Evolutionary conservation across 2,329 filamentous ascomycete genomes (phyloP).

Genomic region (Zelopaecilomyces penicillatus): DNA sequence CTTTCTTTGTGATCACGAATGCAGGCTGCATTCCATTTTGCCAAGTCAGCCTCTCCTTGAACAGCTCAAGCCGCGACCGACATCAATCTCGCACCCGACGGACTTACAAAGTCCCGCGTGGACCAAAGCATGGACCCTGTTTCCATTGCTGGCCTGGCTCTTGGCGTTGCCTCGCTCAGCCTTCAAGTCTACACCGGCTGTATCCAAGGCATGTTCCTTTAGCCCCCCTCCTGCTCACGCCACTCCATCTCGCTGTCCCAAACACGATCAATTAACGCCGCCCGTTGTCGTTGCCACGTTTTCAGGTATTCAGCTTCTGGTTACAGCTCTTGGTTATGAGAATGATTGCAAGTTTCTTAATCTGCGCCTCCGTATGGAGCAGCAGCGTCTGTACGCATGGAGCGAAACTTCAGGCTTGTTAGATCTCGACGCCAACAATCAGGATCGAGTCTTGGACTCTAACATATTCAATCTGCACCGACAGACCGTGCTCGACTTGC

Average conservation of each 20-base stretch:
- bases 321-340: slow-evolving; percentile 39
- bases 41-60: no score
- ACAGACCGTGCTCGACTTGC: slow-evolving; percentile 39
- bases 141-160: slow-evolving; percentile 32
- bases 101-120: background rate
- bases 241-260: no score
- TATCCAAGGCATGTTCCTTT: slow-evolving; percentile 29
- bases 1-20: no score
- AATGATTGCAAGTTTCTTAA: slow-evolving; percentile 41
- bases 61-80: no score
- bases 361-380: slow-evolving; percentile 40
- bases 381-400: slow-evolving; percentile 42
- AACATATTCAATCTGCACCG: slow-evolving; percentile 41
- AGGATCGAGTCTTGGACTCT: slow-evolving; percentile 34
- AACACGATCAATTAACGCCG: no score
- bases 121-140: slow-evolving; percentile 31
- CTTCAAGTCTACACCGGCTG: slow-evolving; percentile 39
- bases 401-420: slow-evolving; percentile 40
- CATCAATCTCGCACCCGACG: no score
- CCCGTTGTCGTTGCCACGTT: no score
- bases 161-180: slow-evolving; percentile 37
- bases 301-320: slow-evolving; percentile 37
- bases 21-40: no score
- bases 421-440: slow-evolving; percentile 33
- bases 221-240: background rate